Conservation (phyloP, 225 moss, liverwort and hornwort species). For the Straminergon stramineum region DNA sequence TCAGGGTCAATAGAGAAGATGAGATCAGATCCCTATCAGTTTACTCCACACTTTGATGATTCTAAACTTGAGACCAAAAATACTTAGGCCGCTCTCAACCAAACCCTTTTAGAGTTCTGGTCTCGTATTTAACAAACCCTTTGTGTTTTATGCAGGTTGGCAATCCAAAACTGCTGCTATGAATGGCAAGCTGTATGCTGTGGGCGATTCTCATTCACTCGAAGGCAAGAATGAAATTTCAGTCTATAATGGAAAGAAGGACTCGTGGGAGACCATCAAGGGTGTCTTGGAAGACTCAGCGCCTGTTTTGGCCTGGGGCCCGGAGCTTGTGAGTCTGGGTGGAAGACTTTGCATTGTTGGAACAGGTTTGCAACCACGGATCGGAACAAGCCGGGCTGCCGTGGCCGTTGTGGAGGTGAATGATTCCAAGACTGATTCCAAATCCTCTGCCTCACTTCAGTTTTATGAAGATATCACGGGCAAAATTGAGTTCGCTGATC, state of each 20-base stretch:
- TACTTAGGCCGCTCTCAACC: not conserved
- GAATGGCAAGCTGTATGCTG: constrained; percentile 92
- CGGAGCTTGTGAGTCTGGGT: constrained; percentile 85
- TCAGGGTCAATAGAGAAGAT: not conserved
- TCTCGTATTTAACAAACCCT: not conserved
- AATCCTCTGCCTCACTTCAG: constrained; percentile 63
- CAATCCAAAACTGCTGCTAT: constrained; percentile 93
- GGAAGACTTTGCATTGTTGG: constrained; percentile 89
- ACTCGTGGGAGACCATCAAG: constrained; percentile 86
- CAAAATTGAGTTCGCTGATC: constrained; percentile 89
- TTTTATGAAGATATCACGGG: constrained; percentile 86
- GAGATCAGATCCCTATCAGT: not conserved
- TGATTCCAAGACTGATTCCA: constrained; percentile 66
- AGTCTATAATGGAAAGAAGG: constrained; percentile 79
- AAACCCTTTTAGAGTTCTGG: not conserved
- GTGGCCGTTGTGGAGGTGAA: constrained; percentile 87
- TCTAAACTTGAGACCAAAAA: not conserved
- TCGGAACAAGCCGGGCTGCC: constrained; percentile 58
- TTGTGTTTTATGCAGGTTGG: constrained; percentile 51
- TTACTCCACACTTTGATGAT: not conserved
- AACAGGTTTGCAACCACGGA: constrained; percentile 60
- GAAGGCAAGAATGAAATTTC: constrained; percentile 97
- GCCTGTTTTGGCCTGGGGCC: constrained; percentile 91
- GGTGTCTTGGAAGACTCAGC: constrained; percentile 84
- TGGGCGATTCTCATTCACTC: constrained; percentile 85